phyloP scores from a whole-genome alignment of 1,284 basidiomycete genomes.

The Fomitopsis pinicola region DNA sequence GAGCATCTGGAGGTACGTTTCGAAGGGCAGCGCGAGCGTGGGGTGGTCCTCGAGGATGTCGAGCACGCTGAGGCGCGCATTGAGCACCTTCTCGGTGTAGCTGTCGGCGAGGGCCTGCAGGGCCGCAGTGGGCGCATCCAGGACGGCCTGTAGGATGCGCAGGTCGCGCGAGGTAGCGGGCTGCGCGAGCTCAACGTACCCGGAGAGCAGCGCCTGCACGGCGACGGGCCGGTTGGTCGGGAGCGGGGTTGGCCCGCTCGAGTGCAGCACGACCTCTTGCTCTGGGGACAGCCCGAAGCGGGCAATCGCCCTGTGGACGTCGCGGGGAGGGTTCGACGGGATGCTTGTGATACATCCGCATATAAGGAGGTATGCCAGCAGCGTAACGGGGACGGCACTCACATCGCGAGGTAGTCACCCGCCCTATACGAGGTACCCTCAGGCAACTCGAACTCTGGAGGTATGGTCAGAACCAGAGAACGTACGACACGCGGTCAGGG shows the following conservation, averaged over 20 bases:
- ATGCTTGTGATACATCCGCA: constrained; percentile 24
- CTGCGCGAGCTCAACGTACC: constrained; percentile 47
- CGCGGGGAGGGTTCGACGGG: constrained; percentile 37
- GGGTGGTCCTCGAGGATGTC: constrained; percentile 40
- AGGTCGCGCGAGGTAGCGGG: constrained; percentile 39
- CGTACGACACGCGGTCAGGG: not conserved
- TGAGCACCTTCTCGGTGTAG: constrained; percentile 34
- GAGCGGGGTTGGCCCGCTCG: constrained; percentile 36
- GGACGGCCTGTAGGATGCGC: constrained; percentile 19
- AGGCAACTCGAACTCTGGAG: constrained; percentile 37
- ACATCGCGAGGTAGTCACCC: constrained; percentile 47
- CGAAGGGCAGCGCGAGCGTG: constrained; percentile 37
- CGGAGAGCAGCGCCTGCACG: constrained; percentile 34
- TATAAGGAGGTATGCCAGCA: not conserved
- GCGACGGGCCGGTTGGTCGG: constrained; percentile 36
- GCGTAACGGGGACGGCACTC: constrained; percentile 3
- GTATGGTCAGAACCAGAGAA: constrained; percentile 15
- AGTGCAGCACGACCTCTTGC: constrained; percentile 39
- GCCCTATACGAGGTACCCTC: constrained; percentile 33
- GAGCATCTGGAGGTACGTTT: constrained; percentile 35
- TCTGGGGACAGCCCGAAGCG: constrained; percentile 39
- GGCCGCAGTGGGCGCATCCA: constrained; percentile 14
- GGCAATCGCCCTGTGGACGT: constrained; percentile 37
- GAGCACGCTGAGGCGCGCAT: constrained; percentile 38
- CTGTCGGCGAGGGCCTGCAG: constrained; percentile 26